phyloP scores from a whole-genome alignment of 73 alveolate genomes.

The Uronychia setigera region DNA sequence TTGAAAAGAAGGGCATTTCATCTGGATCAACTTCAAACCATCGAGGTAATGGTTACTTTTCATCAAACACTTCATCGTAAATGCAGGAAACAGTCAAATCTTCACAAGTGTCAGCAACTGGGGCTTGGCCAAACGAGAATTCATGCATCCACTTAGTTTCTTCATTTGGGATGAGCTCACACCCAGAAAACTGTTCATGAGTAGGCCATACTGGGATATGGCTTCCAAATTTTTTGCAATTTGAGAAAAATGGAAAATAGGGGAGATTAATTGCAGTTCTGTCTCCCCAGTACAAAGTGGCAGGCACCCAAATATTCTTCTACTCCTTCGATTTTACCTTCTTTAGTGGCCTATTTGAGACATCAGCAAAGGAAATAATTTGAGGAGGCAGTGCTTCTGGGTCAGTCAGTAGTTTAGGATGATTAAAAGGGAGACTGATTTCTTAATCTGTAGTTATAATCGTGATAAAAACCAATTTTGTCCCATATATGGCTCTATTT shows the following conservation, averaged over 20 bases:
- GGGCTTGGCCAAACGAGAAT: conserved; percentile 75
- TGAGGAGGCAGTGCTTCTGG: conserved; percentile 32
- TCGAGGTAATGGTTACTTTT: conserved; percentile 66
- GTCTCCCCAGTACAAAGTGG: conserved; percentile 65
- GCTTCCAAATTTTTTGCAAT: conserved; percentile 91
- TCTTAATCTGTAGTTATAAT: conserved; percentile 33
- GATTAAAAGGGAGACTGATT: conserved; percentile 80
- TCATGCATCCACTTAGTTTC: conserved; percentile 77
- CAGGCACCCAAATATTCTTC: conserved; percentile 60
- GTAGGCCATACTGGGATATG: conserved; percentile 85
- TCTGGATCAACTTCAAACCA: conserved; percentile 78
- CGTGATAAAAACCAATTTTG: conserved; percentile 57
- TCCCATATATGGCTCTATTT: conserved; percentile 70
- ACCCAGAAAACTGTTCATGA: conserved; percentile 68
- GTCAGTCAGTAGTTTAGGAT: conserved; percentile 58
- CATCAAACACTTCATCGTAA: conserved; percentile 81
- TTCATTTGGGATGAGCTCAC: conserved; percentile 62
- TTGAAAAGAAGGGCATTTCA: conserved; percentile 66
- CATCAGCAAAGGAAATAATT: conserved; percentile 41
- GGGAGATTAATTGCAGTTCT: conserved; percentile 65
- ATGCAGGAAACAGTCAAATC: conserved; percentile 73
- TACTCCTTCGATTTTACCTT: conserved; percentile 18
- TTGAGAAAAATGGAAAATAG: conserved; percentile 86
- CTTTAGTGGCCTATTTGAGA: conserved; percentile 11
- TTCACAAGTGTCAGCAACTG: conserved; percentile 83